Evolutionary conservation across 345 rosid genomes (phyloP).

Genomic region (Diplotaxis tenuifolia): DNA sequence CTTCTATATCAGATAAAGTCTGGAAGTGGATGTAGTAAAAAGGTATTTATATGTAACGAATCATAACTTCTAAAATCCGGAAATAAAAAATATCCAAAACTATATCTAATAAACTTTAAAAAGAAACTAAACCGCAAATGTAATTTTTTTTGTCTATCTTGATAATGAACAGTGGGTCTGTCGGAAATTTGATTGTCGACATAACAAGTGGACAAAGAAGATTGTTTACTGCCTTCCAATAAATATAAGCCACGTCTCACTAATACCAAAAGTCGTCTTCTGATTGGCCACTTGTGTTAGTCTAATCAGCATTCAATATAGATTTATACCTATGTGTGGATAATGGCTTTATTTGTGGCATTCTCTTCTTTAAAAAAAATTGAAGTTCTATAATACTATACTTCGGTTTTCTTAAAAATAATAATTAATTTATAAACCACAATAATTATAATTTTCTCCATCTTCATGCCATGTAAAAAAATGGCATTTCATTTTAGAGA

Average conservation of each 20-base stretch:
- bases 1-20: background rate
- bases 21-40: background rate
- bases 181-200: constrained; percentile 19
- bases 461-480: background rate
- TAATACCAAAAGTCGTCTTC: background rate
- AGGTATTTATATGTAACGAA: background rate
- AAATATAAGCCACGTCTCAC: constrained; percentile 8
- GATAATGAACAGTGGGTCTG: background rate
- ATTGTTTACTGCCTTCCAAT: background rate
- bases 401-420: background rate
- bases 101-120: background rate
- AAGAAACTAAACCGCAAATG: background rate
- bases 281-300: constrained; percentile 8
- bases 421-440: background rate
- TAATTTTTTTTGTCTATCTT: background rate
- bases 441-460: background rate
- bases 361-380: background rate
- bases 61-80: background rate
- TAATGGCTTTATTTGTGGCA: background rate
- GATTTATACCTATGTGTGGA: constrained; percentile 5
- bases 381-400: background rate
- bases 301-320: background rate
- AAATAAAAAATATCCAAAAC: background rate
- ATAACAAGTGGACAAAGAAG: constrained; percentile 8
- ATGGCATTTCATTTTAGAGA: background rate